phyloP scores from a whole-genome alignment of 768 basidiomycete species.

The Austroboletus eburneus region DNA sequence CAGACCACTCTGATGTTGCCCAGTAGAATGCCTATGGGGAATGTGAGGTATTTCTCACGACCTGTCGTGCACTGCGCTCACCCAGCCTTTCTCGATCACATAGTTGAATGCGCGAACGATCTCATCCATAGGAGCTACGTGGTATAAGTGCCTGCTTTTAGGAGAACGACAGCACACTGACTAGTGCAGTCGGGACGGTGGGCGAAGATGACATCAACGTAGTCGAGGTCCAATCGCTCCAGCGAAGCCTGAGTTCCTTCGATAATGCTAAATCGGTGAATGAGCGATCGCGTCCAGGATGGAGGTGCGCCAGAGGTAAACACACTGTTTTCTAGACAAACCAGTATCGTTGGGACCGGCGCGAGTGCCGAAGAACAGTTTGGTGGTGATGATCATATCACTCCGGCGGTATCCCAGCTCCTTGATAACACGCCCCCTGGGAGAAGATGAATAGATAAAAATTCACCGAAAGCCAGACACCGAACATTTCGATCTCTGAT shows the following conservation, averaged over 20 bases:
- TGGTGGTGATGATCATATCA: slow-evolving; percentile 53
- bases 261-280: slow-evolving; percentile 37
- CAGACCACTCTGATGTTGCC: slow-evolving; percentile 56
- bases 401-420: slow-evolving; percentile 47
- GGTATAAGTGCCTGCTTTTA: background rate
- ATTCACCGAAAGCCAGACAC: background rate
- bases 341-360: slow-evolving; percentile 41
- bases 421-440: slow-evolving; percentile 49
- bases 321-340: slow-evolving; percentile 32
- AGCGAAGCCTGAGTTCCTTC: slow-evolving; percentile 52
- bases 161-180: slow-evolving; percentile 10
- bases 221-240: slow-evolving; percentile 48
- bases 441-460: background rate
- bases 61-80: slow-evolving; percentile 2
- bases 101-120: slow-evolving; percentile 56
- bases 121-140: slow-evolving; percentile 46
- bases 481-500: slow-evolving; percentile 52
- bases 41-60: background rate
- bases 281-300: background rate
- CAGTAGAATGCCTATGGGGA: slow-evolving; percentile 37
- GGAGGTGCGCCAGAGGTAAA: background rate
- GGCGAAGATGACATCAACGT: slow-evolving; percentile 48
- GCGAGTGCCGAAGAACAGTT: slow-evolving; percentile 54
- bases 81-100: slow-evolving; percentile 48
- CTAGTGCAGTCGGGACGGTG: slow-evolving; percentile 44